Base-by-base conservation (phyloP, 1,139 yeast species). In the Geotrichum restrictum region DNA sequence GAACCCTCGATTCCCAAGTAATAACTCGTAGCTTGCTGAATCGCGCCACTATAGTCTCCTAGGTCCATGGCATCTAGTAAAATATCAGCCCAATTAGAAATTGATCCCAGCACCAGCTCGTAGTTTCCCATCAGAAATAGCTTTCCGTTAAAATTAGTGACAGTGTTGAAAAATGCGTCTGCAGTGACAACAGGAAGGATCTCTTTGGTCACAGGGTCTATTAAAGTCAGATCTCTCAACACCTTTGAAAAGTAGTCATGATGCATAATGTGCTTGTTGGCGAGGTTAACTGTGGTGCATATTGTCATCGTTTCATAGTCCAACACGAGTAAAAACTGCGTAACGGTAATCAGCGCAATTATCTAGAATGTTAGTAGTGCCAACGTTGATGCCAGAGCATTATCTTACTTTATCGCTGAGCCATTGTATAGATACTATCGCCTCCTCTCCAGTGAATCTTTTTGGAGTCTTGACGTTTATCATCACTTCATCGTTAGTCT, bases 71-170 rank as follows among this genome's bases (percentile, higher is more conserved):
- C 64, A 10, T 70, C 75, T 52, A 74, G 70, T 19, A 83, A 64
- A 19, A 77, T 71, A 61, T 85, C 94, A 0, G 89, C 88, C 96
- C 96, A 88, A 59, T 78, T 82, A 2, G 81, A 72, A 13, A 82
- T 68, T 19, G 80, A 72, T 0, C 89, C 94, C n/a, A 81, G 72
- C 5, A 69, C 70, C 34, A 82, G 62, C 51, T 75, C 81, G 56
- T 71, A 74, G 42, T 70, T 69, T 1, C 83, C 83, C 52, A 81
- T 60, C 2, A 79, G 53, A 59, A 80, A 78, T 0, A 81, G 42
- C 24, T 76, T 71, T 0, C 78, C 74, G 55, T 74, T 77, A 57
- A 68, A 73, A 0, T 72, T 64, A 38, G 62, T 64, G 39, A 79
- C 63, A 5, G 77, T 65, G 46, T 71, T 64, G 52, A 62, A 55